phyloP scores from a whole-genome alignment of 2,329 filamentous ascomycete genomes.

The Trichophyton equinum region DNA sequence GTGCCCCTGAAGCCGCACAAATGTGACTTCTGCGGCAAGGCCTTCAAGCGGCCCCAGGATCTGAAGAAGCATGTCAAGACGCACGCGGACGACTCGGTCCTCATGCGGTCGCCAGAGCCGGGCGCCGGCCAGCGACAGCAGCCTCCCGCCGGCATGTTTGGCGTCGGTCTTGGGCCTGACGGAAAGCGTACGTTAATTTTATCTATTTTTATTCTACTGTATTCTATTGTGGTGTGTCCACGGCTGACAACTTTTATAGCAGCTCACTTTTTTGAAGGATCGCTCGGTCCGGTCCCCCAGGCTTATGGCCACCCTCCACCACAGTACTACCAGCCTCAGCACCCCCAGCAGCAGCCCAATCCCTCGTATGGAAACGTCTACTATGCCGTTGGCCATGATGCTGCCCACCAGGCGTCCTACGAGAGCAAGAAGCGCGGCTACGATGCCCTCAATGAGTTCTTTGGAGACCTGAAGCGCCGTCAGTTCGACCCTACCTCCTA shows the following conservation, averaged over 20 bases:
- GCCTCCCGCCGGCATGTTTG: slow-evolving; percentile 32
- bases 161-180: slow-evolving; percentile 18
- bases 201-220: too few relatives aligned
- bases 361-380: slow-evolving; percentile 61
- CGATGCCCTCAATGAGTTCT: slow-evolving; percentile 86
- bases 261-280: slow-evolving; percentile 45
- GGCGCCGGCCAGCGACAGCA: slow-evolving; percentile 30
- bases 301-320: slow-evolving; percentile 33
- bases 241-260: slow-evolving; percentile 18
- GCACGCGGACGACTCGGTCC: slow-evolving; percentile 85
- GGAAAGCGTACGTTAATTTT: slow-evolving; percentile 18
- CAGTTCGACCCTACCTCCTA: slow-evolving; percentile 85
- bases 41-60: slow-evolving; percentile 97
- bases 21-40: slow-evolving; percentile 96
- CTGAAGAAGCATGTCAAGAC: slow-evolving; percentile 99
- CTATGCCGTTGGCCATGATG: slow-evolving; percentile 60
- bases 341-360: slow-evolving; percentile 41
- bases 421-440: slow-evolving; percentile 73
- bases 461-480: slow-evolving; percentile 81
- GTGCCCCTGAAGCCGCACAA: slow-evolving; percentile 99
- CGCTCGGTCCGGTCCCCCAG: slow-evolving; percentile 38
- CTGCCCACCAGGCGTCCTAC: slow-evolving; percentile 50
- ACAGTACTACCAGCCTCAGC: slow-evolving; percentile 38
- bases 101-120: slow-evolving; percentile 51
- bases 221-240: slow-evolving; percentile 15